Evolutionary conservation across 192 early-diverging fungal genomes (phyloP), one percentile per base, ranked within the genome.

Genomic region (Coemansia sp.): DNA sequence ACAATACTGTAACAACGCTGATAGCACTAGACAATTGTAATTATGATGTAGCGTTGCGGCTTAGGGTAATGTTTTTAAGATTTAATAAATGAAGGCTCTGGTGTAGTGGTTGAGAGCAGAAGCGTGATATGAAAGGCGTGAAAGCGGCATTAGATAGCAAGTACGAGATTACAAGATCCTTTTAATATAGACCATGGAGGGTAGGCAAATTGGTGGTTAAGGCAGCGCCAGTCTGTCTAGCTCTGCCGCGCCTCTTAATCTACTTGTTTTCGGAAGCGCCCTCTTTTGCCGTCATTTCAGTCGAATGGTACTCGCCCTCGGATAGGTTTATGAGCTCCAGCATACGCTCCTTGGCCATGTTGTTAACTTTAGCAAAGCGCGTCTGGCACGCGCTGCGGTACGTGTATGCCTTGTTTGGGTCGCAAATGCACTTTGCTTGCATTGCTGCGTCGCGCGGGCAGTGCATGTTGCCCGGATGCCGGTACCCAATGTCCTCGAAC

Each of bases 401-500:
- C 9, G 73, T 77, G 47, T 76, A 69, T n/a, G 72, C 25, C 50
- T 56, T 56, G 2, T 25, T 51, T 2, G 58, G 55, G 22, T 70
- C 63, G 60, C 74, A 77, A 10, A 77, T 51, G 53, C 74, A 77
- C 52, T 66, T 65, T 40, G 60, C 26, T 23, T 47, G 64, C 66
- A 77, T 77, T n/a, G 23, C 48, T 11, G 60, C 58, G 36, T 83
- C 75, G 30, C 77, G 76, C 2, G 89, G 87, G 65, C 90, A 92
- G 62, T 90, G 86, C 50, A 77, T 72, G 56, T 83, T 78, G 27
- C 70, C 64, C n/a, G 79, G 78, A 43, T 88, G 85, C 43, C 84
- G 69, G 68, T 88, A 88, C 5, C 85, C 88, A 49, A 89, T 80
- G 57, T 89, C 85, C 54, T 88, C 83, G 55, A 88, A 89, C 62